phyloP scores from a whole-genome alignment of 805 yeast species.

The Yarrowia sp. region DNA sequence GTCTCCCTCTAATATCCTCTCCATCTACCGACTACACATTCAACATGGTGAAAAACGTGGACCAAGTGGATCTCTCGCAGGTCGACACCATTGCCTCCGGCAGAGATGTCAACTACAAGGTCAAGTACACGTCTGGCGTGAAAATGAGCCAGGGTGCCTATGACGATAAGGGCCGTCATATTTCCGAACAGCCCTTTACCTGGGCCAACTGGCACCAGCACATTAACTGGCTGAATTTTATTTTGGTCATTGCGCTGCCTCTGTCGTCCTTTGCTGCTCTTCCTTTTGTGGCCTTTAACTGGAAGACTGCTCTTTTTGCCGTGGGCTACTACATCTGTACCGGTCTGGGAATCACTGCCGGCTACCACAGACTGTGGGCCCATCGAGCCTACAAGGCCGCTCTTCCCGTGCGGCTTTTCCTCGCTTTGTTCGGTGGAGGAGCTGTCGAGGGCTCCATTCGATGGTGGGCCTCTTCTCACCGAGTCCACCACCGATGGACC shows the following conservation, averaged over 20 bases:
- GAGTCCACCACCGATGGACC: constrained; percentile 86
- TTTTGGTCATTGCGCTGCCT: constrained; percentile 57
- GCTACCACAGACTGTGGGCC: constrained; percentile 77
- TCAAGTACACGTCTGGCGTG: constrained; percentile 34
- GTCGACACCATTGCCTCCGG: constrained; percentile 40
- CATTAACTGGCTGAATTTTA: constrained; percentile 69
- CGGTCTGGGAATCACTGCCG: constrained; percentile 73
- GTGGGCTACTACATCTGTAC: constrained; percentile 55
- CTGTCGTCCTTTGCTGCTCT: constrained; percentile 45
- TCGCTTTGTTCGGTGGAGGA: constrained; percentile 64
- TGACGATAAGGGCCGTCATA: constrained; percentile 43
- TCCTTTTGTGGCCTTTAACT: constrained; percentile 45
- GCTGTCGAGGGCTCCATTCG: constrained; percentile 73
- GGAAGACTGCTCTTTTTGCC: constrained; percentile 53
- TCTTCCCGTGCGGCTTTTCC: constrained; percentile 45
- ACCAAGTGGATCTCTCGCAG: constrained; percentile 35
- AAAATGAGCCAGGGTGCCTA: constrained; percentile 27
- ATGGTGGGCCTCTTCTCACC: constrained; percentile 79
- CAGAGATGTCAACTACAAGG: constrained; percentile 31
- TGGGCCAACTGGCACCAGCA: constrained; percentile 65
- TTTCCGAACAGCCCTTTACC: constrained; percentile 75
- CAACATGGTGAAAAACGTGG: constrained; percentile 30
- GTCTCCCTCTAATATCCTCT: background rate
- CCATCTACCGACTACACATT: background rate
- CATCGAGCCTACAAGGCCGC: constrained; percentile 55